phyloP scores from a whole-genome alignment of 768 basidiomycete genomes.

The Gelatoporia subvermispora region DNA sequence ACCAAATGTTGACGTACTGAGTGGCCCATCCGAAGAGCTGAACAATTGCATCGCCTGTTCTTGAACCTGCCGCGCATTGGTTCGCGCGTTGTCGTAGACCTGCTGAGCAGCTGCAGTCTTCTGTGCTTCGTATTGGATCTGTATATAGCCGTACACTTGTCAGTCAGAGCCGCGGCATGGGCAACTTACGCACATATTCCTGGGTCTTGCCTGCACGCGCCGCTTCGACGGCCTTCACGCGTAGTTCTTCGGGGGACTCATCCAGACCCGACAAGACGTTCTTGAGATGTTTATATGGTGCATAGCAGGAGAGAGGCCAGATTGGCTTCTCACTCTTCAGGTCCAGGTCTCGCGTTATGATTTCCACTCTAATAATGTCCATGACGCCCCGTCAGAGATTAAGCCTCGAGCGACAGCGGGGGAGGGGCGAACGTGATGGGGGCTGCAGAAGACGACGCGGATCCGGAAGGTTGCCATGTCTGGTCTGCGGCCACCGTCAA shows the following conservation, averaged over 20 bases:
- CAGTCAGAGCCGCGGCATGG: neutral
- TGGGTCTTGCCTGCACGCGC: conserved; percentile 46
- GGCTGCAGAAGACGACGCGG: conserved; percentile 1
- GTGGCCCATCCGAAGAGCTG: neutral
- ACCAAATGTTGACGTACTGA: conserved; percentile 1
- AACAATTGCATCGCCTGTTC: conserved; percentile 43
- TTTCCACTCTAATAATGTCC: conserved; percentile 44
- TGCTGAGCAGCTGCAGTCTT: conserved; percentile 52
- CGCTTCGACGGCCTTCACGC: conserved; percentile 58
- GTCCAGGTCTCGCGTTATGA: conserved; percentile 60
- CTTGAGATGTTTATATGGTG: conserved; percentile 69
- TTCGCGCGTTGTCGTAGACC: conserved; percentile 23
- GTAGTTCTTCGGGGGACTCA: conserved; percentile 73
- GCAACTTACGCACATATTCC: conserved; percentile 59
- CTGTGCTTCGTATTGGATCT: conserved; percentile 56
- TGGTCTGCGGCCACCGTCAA: conserved; percentile 12
- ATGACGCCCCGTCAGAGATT: conserved; percentile 1
- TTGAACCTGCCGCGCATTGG: conserved; percentile 44
- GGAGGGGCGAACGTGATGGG: conserved; percentile 22
- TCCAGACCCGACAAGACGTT: conserved; percentile 63
- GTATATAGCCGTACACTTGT: neutral
- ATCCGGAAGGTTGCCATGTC: conserved; percentile 10
- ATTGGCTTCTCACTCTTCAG: conserved; percentile 54
- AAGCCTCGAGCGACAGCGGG: neutral
- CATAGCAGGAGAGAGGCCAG: conserved; percentile 81